A percentile compares a stretch with the other conserved stretches of the same genome.
phyloP scores from a whole-genome alignment of 192 early-diverging fungal species.

The Coemansia biformis region DNA sequence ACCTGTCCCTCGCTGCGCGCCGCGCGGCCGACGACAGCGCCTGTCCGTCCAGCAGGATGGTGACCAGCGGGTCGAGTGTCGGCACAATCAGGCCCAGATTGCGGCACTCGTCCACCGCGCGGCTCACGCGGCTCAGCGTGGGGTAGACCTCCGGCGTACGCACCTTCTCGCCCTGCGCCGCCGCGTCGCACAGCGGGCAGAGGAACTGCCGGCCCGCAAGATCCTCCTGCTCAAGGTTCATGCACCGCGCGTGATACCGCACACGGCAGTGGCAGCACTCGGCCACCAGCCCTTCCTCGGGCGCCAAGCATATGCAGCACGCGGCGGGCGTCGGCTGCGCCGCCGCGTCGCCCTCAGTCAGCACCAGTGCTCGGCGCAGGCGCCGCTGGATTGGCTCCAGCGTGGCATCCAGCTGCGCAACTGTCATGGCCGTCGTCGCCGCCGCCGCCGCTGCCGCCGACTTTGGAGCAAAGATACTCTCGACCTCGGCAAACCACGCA shows the following conservation, averaged over 20 bases:
- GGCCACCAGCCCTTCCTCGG: conserved; percentile 62
- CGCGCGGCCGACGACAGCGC: conserved; percentile 7
- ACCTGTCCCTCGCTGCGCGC: conserved; percentile 3
- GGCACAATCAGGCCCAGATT: conserved; percentile 40
- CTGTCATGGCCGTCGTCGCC: no score
- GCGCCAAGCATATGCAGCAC: conserved; percentile 60
- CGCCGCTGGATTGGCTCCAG: conserved; percentile 14
- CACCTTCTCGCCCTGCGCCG: conserved; percentile 8
- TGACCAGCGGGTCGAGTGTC: conserved; percentile 49
- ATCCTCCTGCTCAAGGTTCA: conserved; percentile 47
- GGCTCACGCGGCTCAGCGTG: conserved; percentile 33
- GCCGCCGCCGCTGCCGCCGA: no score
- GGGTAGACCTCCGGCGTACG: conserved; percentile 18
- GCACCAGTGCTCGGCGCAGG: conserved; percentile 13
- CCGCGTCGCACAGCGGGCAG: conserved; percentile 55
- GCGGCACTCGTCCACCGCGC: conserved; percentile 43
- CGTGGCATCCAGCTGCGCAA: conserved; percentile 7
- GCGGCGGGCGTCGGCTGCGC: not conserved
- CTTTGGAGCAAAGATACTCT: conserved; percentile 22
- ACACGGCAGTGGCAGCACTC: conserved; percentile 63
- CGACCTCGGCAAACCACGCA: conserved; percentile 13
- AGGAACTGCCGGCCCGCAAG: conserved; percentile 50
- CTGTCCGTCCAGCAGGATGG: conserved; percentile 40
- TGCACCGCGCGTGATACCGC: conserved; percentile 61
- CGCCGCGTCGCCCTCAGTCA: not conserved